Percentiles rank a stretch among this genome's conserved stretches.
phyloP scores from a whole-genome alignment of 495 filamentous ascomycete genomes.

The Neurospora sp. region DNA sequence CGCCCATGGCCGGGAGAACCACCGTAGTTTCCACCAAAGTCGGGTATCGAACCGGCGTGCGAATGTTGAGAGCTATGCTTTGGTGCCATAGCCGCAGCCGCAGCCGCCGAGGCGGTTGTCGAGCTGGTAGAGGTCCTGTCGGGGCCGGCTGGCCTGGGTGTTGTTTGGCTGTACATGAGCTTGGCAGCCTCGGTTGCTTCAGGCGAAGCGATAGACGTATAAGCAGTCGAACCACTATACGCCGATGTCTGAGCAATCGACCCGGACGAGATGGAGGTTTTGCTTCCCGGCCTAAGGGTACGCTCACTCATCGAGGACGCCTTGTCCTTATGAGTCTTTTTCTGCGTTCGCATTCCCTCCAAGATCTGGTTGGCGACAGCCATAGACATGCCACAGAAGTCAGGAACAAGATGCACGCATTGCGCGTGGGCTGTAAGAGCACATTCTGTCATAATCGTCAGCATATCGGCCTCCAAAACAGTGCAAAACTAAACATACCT shows the following conservation, averaged over 20 bases:
- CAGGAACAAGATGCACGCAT: conserved; percentile 91
- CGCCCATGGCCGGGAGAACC: conserved; percentile 30
- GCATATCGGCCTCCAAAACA: background rate
- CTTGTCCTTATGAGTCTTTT: conserved; percentile 41
- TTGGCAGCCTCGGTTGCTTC: conserved; percentile 43
- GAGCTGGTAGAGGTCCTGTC: conserved; percentile 31
- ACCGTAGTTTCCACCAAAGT: conserved; percentile 30
- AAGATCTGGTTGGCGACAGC: conserved; percentile 90
- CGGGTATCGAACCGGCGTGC: conserved; percentile 19
- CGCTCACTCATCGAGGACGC: conserved; percentile 48
- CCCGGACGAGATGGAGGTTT: conserved; percentile 20
- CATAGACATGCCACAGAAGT: conserved; percentile 99
- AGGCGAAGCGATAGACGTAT: conserved; percentile 29
- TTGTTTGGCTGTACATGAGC: conserved; percentile 43
- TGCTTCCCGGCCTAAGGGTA: conserved; percentile 51
- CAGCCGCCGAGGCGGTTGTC: conserved; percentile 34
- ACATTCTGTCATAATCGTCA: conserved; percentile 59
- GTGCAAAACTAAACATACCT: conserved; percentile 43
- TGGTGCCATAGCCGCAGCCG: conserved; percentile 34
- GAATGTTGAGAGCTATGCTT: conserved; percentile 20
- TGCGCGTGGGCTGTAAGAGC: conserved; percentile 79
- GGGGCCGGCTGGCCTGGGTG: conserved; percentile 28
- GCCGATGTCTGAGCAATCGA: conserved; percentile 17
- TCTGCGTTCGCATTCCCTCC: conserved; percentile 51
- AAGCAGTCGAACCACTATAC: conserved; percentile 17